phyloP scores from a whole-genome alignment of 306 rosid species.

The Carpinus viminea region DNA sequence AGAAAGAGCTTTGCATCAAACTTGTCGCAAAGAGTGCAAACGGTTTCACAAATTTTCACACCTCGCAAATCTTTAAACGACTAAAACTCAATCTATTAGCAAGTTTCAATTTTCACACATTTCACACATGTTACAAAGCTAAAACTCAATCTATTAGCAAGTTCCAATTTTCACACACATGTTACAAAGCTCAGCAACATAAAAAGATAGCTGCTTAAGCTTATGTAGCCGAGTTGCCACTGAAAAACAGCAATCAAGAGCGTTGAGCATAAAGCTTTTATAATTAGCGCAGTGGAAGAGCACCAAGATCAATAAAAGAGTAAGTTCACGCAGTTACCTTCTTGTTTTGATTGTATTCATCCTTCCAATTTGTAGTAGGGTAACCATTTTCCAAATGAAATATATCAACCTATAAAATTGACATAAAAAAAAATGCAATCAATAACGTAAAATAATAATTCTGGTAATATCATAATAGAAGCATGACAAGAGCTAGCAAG shows the following conservation, averaged over 20 bases:
- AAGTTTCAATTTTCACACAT: neutral
- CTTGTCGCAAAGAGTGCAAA: neutral
- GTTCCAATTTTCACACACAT: neutral
- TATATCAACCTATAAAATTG: conserved; percentile 68
- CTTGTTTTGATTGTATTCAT: conserved; percentile 61
- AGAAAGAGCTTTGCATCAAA: neutral
- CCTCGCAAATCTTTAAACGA: neutral
- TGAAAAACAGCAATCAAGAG: neutral
- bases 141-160: neutral
- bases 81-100: neutral
- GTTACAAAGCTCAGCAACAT: neutral
- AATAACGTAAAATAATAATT: conserved; percentile 22
- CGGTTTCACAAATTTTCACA: neutral
- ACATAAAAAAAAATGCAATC: conserved; percentile 3
- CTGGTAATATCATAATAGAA: conserved; percentile 13
- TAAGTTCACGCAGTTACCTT: conserved; percentile 56
- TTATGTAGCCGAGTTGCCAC: neutral
- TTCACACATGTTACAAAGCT: neutral
- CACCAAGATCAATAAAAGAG: conserved; percentile 21
- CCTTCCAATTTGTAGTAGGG: conserved; percentile 71
- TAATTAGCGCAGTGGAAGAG: conserved; percentile 15
- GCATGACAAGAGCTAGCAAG: conserved; percentile 12
- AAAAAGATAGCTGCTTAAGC: neutral
- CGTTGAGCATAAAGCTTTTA: neutral
- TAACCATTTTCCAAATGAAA: conserved; percentile 74